Evolutionary conservation across 1,139 yeast genomes (phyloP).

Genomic region (Debaryomycetaceae sp.): DNA sequence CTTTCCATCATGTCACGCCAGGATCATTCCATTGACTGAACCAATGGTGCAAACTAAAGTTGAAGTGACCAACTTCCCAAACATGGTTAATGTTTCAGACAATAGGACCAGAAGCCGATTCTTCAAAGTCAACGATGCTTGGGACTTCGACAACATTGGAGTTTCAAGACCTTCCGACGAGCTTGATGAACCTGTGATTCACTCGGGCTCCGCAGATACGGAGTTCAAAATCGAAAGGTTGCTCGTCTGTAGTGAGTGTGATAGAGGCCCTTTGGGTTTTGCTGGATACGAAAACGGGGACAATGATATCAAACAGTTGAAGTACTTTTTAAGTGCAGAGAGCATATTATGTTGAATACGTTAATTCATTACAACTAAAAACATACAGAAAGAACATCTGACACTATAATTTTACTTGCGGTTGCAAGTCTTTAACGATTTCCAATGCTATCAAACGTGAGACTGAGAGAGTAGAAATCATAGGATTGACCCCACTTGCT

Average conservation of each 20-base stretch:
- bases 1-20: slow-evolving; percentile 31
- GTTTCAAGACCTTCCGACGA: slow-evolving; percentile 52
- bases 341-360: slow-evolving; percentile 38
- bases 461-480: slow-evolving; percentile 42
- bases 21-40: slow-evolving; percentile 27
- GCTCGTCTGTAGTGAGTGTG: slow-evolving; percentile 70
- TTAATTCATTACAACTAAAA: neutral
- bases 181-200: slow-evolving; percentile 15
- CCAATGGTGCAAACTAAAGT: slow-evolving; percentile 11
- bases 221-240: slow-evolving; percentile 43
- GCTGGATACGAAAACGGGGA: slow-evolving; percentile 42
- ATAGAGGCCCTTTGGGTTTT: slow-evolving; percentile 70
- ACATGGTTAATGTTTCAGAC: slow-evolving; percentile 22
- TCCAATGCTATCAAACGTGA: slow-evolving; percentile 37
- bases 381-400: neutral
- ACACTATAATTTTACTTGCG: slow-evolving; percentile 25
- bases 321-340: slow-evolving; percentile 40
- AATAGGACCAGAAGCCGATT: slow-evolving; percentile 17
- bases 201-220: slow-evolving; percentile 11
- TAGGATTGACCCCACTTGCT: slow-evolving; percentile 61
- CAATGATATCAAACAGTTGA: slow-evolving; percentile 33
- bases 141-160: slow-evolving; percentile 78
- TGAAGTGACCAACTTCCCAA: slow-evolving; percentile 25
- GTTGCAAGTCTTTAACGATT: slow-evolving; percentile 32
- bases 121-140: slow-evolving; percentile 50